A percentile compares a stretch with the other conserved stretches of the same genome.
phyloP scores from a whole-genome alignment of 2,329 filamentous ascomycete species.

The Fusarium praegraminearum region DNA sequence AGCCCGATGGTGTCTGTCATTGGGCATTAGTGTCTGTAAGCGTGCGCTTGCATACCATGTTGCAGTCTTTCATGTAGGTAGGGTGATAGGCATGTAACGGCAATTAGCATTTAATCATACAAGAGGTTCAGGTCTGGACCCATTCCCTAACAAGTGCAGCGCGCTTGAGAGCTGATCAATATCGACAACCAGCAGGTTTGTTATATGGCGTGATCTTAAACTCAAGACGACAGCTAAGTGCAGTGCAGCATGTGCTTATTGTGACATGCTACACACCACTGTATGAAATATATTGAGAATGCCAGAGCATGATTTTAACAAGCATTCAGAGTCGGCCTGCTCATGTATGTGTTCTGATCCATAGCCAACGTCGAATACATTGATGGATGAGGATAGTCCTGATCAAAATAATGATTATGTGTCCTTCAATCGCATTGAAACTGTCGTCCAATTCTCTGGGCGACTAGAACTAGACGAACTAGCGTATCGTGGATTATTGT shows the following conservation, averaged over 20 bases:
- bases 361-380: neutral
- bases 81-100: constrained; percentile 27
- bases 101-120: constrained; percentile 19
- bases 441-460: constrained; percentile 34
- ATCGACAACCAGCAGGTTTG: neutral
- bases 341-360: neutral
- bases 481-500: constrained; percentile 31
- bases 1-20: constrained; percentile 19
- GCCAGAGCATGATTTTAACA: neutral
- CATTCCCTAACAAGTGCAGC: constrained; percentile 1
- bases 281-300: neutral
- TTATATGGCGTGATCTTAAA: neutral
- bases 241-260: neutral
- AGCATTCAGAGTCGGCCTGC: neutral
- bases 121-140: constrained; percentile 32
- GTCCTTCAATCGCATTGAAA: constrained; percentile 15
- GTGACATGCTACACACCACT: neutral
- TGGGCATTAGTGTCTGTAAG: constrained; percentile 23
- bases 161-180: neutral
- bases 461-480: constrained; percentile 5
- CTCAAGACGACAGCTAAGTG: neutral
- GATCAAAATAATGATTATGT: constrained; percentile 1
- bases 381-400: constrained; percentile 1
- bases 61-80: constrained; percentile 15
- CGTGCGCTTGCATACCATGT: constrained; percentile 34